Percentiles rank a stretch among this genome's conserved stretches.
Conservation (phyloP, 352 stramenopile genomes). For the Globisporangium solare region DNA sequence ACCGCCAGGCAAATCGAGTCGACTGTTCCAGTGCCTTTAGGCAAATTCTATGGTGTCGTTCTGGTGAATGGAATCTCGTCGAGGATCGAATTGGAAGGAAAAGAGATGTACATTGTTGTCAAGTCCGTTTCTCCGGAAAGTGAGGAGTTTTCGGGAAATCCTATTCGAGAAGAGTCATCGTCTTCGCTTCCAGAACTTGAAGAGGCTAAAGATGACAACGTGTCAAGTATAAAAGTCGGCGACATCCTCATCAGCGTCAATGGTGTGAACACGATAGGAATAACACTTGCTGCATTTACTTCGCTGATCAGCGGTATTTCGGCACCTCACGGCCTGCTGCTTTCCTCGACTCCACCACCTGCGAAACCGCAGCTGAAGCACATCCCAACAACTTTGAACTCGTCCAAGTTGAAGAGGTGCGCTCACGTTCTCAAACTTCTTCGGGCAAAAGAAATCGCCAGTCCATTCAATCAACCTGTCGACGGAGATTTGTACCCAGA, state of each 20-base stretch:
- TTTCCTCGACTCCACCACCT: conserved; percentile 38
- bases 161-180: not conserved
- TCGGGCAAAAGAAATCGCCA: conserved; percentile 70
- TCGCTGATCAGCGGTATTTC: conserved; percentile 19
- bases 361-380: conserved; percentile 48
- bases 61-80: conserved; percentile 30
- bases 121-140: conserved; percentile 19
- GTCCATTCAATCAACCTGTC: conserved; percentile 81
- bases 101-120: conserved; percentile 41
- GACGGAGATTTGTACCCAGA: conserved; percentile 81
- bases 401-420: conserved; percentile 62
- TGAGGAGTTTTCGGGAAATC: conserved; percentile 3
- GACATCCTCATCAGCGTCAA: conserved; percentile 58
- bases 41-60: conserved; percentile 50
- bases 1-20: conserved; percentile 15
- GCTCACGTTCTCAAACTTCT: conserved; percentile 71
- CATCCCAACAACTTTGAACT: conserved; percentile 50
- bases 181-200: conserved; percentile 6
- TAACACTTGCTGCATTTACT: conserved; percentile 29
- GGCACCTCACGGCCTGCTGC: conserved; percentile 48
- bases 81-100: conserved; percentile 31
- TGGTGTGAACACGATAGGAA: conserved; percentile 35
- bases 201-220: conserved; percentile 7
- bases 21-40: not conserved
- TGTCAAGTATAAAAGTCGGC: conserved; percentile 17